Evolutionary conservation across 2,329 filamentous ascomycete genomes (phyloP), one percentile per base, ranked within the genome.

Genomic region (Ophiognomonia clavigignenti-juglandacearum): DNA sequence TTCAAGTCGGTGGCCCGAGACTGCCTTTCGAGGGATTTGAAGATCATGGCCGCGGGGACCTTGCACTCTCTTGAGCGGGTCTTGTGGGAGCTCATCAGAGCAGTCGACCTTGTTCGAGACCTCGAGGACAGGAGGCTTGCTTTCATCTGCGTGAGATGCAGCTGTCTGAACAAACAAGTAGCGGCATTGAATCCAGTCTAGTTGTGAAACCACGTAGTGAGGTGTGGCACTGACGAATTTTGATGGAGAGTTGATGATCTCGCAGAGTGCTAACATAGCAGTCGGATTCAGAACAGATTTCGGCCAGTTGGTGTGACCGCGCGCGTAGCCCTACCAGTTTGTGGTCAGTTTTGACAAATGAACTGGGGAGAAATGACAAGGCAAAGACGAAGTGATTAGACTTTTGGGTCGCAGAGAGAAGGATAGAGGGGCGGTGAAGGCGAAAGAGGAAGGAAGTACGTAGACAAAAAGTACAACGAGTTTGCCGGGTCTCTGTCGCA

Each of bases 121-220:
- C n/a, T n/a, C n/a, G n/a, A n/a, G n/a, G n/a, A n/a, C n/a, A n/a
- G n/a, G n/a, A n/a, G n/a, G n/a, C n/a, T n/a, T n/a, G n/a, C n/a
- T n/a, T n/a, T n/a, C n/a, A n/a, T n/a, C n/a, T n/a, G n/a, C n/a
- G n/a, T n/a, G n/a, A n/a, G n/a, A n/a, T 6, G 3, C 5, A 9
- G 10, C 13, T 14, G 19, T 20, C 13, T 54, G 43, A 18, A 72
- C 80, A 55, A 96, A 87, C 2, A 96, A 73, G 63, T 95, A 96
- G 36, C 90, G 79, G 22, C 88, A 90, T 59, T 95, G 89, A 50
- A 95, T 90, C 91, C 91, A 96, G 58, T 95, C 85, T 9, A 85
- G 68, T 37, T 89, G 72, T 22, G 77, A 62, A 1, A 96, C 82
- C 8, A 96, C 91, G 39, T 87, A 82, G 65, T 83, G 80, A 0